Base-by-base conservation (phyloP, 371 early-diverging fungal genomes). In the Haplosporangium sp. region DNA sequence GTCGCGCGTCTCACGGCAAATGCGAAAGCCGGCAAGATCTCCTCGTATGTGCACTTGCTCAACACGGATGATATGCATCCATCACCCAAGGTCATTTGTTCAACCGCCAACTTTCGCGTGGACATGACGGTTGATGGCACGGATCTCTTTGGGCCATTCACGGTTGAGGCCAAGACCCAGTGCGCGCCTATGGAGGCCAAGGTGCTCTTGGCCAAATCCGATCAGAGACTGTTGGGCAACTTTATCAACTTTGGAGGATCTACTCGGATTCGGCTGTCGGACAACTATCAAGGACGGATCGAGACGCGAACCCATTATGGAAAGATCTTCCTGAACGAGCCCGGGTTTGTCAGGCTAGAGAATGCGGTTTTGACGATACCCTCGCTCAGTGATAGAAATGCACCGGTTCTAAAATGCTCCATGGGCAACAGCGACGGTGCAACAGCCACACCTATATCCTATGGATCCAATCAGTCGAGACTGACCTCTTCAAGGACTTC, bases 181-280 rank as follows among this genome's bases (percentile, higher is more conserved):
- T 62, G 63, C 21, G 62, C 64, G 9, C 69, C 80, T 1, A 37
- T 80, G 63, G 69, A 80, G 53, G 69, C 62, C 69, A 80, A 73
- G 54, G 50, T 80, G 21, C 21, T 73, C 29, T 48, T 80, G 10
- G 73, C 80, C 21, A 58, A 21, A 46, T 18, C 56, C 20, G 59
- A 69, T 0, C 80, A 80, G 12, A 23, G 55, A 10, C 55, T 80
- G 0, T 45, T 73, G 6, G 80, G 80, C 48, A 80, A 80, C 80
- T 80, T 80, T 59, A 80, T 80, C 63, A 80, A 80, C 54, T 80
- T 80, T 53, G 80, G 80, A 2, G 73, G 69, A 0, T 67, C 80
- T 1, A 65, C 65, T 1, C 53, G 55, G 46, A 62, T 80, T 63
- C 64, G 61, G 14, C 45, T 80, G 16, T 80, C 80, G 2, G 66